Conservation (phyloP, 2,329 filamentous ascomycete genomes). For the Aspergillus sp. region DNA sequence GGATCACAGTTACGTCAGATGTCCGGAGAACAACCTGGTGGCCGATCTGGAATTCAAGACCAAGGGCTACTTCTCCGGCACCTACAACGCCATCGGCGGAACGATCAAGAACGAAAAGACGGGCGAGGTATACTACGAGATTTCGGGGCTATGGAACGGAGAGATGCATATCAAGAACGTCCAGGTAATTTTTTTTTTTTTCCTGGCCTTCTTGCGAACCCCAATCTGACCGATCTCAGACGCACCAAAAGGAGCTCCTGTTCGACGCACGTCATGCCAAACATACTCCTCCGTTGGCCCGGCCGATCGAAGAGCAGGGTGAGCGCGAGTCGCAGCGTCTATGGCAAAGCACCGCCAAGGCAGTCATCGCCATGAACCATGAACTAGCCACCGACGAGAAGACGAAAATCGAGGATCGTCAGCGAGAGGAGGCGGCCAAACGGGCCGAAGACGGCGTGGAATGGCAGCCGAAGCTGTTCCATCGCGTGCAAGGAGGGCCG, state of each 20-base stretch:
- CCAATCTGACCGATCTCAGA: constrained; percentile 52
- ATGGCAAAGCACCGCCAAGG: constrained; percentile 78
- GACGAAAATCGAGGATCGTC: constrained; percentile 89
- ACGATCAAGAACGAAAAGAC: constrained; percentile 85
- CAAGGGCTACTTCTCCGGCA: constrained; percentile 94
- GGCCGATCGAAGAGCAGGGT: constrained; percentile 81
- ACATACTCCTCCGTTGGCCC: constrained; percentile 69
- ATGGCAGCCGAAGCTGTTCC: constrained; percentile 87
- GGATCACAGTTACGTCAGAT: constrained; percentile 89
- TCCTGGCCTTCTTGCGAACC: not conserved
- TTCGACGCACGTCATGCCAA: constrained; percentile 82
- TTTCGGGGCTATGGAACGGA: constrained; percentile 89
- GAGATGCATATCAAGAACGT: constrained; percentile 92
- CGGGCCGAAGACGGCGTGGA: constrained; percentile 76
- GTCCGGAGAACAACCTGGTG: constrained; percentile 79
- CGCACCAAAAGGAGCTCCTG: constrained; percentile 81
- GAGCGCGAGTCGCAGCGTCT: constrained; percentile 86
- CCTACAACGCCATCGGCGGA: constrained; percentile 93
- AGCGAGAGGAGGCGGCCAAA: constrained; percentile 82
- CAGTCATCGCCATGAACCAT: constrained; percentile 82
- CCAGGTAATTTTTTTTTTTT: constrained; percentile 43
- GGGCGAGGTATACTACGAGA: constrained; percentile 83
- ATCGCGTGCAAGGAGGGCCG: constrained; percentile 67
- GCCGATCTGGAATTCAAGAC: constrained; percentile 98
- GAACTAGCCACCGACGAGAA: constrained; percentile 91